Base-by-base conservation (phyloP, 345 rosid species). In the Acer saccharum region DNA sequence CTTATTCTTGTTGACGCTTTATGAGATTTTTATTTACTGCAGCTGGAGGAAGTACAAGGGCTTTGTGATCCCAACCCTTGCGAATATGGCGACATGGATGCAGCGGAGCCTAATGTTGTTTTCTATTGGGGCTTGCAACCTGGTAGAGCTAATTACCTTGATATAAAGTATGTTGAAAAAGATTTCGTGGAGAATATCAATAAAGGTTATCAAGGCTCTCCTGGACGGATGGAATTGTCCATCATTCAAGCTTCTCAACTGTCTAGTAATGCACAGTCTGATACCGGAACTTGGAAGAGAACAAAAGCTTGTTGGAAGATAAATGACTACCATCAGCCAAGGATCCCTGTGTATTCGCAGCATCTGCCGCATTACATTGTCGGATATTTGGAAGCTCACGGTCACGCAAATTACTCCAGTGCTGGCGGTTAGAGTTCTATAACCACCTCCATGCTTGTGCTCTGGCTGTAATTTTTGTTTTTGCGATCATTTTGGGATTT, bases 11-110 rank as follows among this genome's bases (percentile, higher is more conserved):
- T 76, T 41, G 39, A 70, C 64, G 54, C 21, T 63, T 18, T 8
- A 6, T 52, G 60, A 72, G 65, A 65, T 43, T 71, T 65, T 69
- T 39, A 32, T 69, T 18, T 75, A 3, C 44, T 76, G 79, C 88
- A 90, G 94, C 80, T 88, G 55, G 92, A 88, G 79, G 86, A 73
- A 71, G 75, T 86, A 48, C 89, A 83, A 44, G 90, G 90, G 32
- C 61, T 79, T 0, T 86, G 87, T 50, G 94, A 90, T 71, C 94
- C 94, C 58, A 88, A 84, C 79, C 86, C 94, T 46, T 48, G 74
- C 25, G 92, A 90, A 79, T 81, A 84, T 21, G 78, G 81, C 2
- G 90, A 90, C 10, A 13, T 12, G 66, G 78, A 73, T 35, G 65
- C n/a, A 50, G 72, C 74, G 8, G 76, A 86, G 76, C 87, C 88